Base-by-base conservation (phyloP, 805 yeast species). In the Lachancea waltii region DNA sequence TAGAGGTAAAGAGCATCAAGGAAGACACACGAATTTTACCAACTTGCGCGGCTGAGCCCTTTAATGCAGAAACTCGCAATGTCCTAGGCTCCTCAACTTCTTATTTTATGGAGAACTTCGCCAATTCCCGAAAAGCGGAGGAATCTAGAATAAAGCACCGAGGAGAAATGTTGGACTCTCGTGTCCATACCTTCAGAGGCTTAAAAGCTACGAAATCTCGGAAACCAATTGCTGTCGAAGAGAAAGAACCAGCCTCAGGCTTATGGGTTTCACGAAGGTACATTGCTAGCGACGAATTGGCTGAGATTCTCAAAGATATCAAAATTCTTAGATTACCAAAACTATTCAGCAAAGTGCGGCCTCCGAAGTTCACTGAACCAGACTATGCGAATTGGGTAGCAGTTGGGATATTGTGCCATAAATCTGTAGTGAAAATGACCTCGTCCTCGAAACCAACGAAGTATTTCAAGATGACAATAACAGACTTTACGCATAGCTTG, bases 371-470 rank as follows among this genome's bases (percentile, higher is more conserved):
- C 52, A 54, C 61, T 5, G 82, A 82, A 33, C 95, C 95, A 0
- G 61, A 63, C 23, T 79, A 80, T 50, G 61, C 81, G 3, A 87
- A 89, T 53, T 87, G 86, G 82, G 79, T 80, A n/a, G 71, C 79
- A 1, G 51, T 81, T n/a, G 97, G 95, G 1, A 67, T 84, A 2
- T 65, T 89, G 0, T 63, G 76, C 4, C 51, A 56, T 15, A 86
- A 86, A 51, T 64, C 77, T 4, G 73, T 67, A 6, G 68, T 81
- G 3, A 67, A 69, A 45, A 56, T 62, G 3, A 64, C 84, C 0
- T 46, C 67, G 10, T 53, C 62, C 19, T 63, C 52, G 4, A 59
- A 59, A 45, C 53, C 66, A n/a, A 62, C 67, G 10, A 81, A 79
- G 51, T 89, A 67, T 51, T 63, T 84, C 46, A 72, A 72, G 40